Conservation (phyloP, 768 basidiomycete genomes). For the Chalciporus chontae region DNA sequence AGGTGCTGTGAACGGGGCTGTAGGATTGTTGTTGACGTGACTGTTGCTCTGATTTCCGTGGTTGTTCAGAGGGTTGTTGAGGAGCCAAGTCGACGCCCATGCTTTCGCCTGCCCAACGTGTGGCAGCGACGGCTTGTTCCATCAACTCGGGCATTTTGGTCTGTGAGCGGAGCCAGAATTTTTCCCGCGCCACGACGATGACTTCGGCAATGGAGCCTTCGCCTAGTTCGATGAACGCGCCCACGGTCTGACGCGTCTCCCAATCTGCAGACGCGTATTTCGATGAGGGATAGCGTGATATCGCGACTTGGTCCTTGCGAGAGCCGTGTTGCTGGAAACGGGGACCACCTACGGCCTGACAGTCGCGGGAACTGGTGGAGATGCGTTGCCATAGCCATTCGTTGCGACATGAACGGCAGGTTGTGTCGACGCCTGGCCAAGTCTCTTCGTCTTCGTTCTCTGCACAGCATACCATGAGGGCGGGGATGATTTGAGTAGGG, state of each 20-base stretch:
- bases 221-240: conserved; percentile 69
- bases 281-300: conserved; percentile 23
- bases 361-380: conserved; percentile 43
- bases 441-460: conserved; percentile 74
- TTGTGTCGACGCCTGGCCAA: conserved; percentile 62
- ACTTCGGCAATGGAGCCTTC: conserved; percentile 68
- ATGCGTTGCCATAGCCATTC: conserved; percentile 66
- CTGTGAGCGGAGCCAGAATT: conserved; percentile 61
- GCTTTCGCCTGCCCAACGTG: conserved; percentile 39
- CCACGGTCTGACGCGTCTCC: conserved; percentile 65
- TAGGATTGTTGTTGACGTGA: not conserved
- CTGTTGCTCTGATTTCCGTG: conserved; percentile 1
- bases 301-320: conserved; percentile 13
- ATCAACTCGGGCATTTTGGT: conserved; percentile 68
- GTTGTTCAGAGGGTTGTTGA: not conserved
- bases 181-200: conserved; percentile 59
- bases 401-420: conserved; percentile 61
- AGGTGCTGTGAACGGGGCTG: conserved; percentile 24
- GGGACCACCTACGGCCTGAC: conserved; percentile 54
- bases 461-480: conserved; percentile 43
- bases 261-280: conserved; percentile 45
- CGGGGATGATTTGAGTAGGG: conserved; percentile 21
- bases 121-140: conserved; percentile 63
- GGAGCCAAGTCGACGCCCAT: conserved; percentile 31
- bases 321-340: conserved; percentile 26